Base-by-base conservation (phyloP, 179 eudicot genomes). In the Silene coronaria region DNA sequence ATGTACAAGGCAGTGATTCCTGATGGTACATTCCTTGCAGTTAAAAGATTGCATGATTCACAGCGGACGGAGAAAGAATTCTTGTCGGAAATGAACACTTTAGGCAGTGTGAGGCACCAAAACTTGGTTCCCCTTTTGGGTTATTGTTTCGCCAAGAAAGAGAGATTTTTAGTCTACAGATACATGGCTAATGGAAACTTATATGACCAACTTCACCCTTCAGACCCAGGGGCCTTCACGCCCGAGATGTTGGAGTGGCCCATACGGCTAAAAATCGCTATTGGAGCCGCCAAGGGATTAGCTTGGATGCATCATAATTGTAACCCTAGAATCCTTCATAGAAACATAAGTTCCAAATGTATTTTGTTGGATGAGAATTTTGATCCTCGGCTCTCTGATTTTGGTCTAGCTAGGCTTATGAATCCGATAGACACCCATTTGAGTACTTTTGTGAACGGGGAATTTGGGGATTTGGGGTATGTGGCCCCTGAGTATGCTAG, bases 261-360 rank as follows among this genome's bases (percentile, higher is more conserved):
- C 16, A 0, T 70, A 55, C 83, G 98, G 86, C 95, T 91, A 60
- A 93, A 85, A 76, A 91, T 93, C 59, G 92, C 89, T 42, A 82
- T 89, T 17, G 86, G 87, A 77, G 90, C 92, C 21, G 91, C 97
- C 10, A 92, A 84, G 67, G 97, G 89, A 10, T 78, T 93, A 32
- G 96, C 97, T 13, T 93, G 94, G 92, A 90, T 93, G 67, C 98
- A 93, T 70, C 98, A 93, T 59, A 85, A 70, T 61, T 93, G 96
- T 85, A 93, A 89, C 75, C 97, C 98, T 12, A 88, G 95, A 64
- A 87, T 93, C 67, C 86, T 93, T 8, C 98, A 91, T 46, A 78
- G 98, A 72, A 93, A 93, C 76, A 83, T 93, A 67, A 93, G 97
- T 79, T 93, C 98, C 6, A 91, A 89, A 72, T 89, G 98, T 84